phyloP scores from a whole-genome alignment of 768 basidiomycete genomes.

The Hortiboletus flavorubellus region DNA sequence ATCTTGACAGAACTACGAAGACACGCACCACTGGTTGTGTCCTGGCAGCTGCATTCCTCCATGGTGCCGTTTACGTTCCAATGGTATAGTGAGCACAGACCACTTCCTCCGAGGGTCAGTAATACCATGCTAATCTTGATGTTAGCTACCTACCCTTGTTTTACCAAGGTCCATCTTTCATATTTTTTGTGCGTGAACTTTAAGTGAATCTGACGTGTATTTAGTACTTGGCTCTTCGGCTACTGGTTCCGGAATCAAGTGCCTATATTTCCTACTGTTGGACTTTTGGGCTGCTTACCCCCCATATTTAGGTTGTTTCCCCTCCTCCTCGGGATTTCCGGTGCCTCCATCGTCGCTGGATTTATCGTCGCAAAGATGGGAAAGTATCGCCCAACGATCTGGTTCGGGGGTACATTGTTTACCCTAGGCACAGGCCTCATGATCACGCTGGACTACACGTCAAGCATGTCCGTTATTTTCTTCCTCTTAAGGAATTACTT shows the following conservation, averaged over 20 bases:
- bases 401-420: slow-evolving; percentile 57
- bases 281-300: neutral
- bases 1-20: slow-evolving; percentile 28
- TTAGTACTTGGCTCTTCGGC: slow-evolving; percentile 67
- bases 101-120: too few species aligned
- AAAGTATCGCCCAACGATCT: slow-evolving; percentile 58
- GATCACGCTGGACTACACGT: slow-evolving; percentile 59
- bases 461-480: slow-evolving; percentile 40
- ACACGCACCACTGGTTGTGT: slow-evolving; percentile 66
- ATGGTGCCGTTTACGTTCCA: slow-evolving; percentile 59
- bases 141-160: slow-evolving; percentile 65
- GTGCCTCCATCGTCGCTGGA: slow-evolving; percentile 50
- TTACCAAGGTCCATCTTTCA: slow-evolving; percentile 46
- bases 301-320: slow-evolving; percentile 57
- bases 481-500: neutral
- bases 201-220: neutral
- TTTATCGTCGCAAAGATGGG: slow-evolving; percentile 55
- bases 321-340: slow-evolving; percentile 57
- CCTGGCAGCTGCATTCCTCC: slow-evolving; percentile 56
- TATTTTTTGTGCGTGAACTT: neutral
- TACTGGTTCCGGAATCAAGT: slow-evolving; percentile 65
- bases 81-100: slow-evolving; percentile 28
- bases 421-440: slow-evolving; percentile 68
- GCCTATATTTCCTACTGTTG: slow-evolving; percentile 37
- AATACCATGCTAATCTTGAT: neutral